Base-by-base conservation (phyloP, 225 moss, liverwort and hornwort species). In the Pleurozium schreberi region DNA sequence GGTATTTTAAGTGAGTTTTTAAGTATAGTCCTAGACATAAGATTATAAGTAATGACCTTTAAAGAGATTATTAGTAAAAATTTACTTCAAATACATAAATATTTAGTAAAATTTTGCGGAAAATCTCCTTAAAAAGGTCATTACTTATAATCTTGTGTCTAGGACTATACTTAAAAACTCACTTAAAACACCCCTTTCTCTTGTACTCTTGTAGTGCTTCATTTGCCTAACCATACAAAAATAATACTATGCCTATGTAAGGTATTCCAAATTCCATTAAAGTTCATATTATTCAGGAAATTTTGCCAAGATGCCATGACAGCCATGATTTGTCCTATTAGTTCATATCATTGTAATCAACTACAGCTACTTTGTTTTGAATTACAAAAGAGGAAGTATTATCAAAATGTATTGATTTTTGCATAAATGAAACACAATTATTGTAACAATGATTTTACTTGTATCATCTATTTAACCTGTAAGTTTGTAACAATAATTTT, bases 251-350 rank as follows among this genome's bases (percentile, higher is more conserved):
- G 1, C 6, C 19, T 31, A 11, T 11, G 3, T 47, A 19, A 19
- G 4, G 1, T 19, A 10, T 74, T 74, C 0, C 0, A 1, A 11
- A 10, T 74, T 74, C 0, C 0, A 1, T 6, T 30, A 10, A 31
- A 43, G 1, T 47, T 28, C 5, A 18, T 30, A 31, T 10, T 31
- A 47, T 18, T 47, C 0, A 5, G 0, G 0, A 19, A 47, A 11
- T 1, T 31, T 47, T 49, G 17, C 17, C 3, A 31, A 74, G 1
- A 26, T 71, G 5, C 15, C 3, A 43, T 27, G 5, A 43, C 4
- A 2, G 5, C 0, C 1, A 16, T 43, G 9, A 71, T 43, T 71
- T 71, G 5, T 43, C 5, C 71, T 42, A 70, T 14, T 70, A 14
- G 5, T 26, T 70, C 15, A 42, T 42, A 70, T 70, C 1, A 26